These are phyloP conservation scores for Speleostelium caveatum DNA, from an alignment of 78 protist genomes.

Conservation along the genomic window DNA sequence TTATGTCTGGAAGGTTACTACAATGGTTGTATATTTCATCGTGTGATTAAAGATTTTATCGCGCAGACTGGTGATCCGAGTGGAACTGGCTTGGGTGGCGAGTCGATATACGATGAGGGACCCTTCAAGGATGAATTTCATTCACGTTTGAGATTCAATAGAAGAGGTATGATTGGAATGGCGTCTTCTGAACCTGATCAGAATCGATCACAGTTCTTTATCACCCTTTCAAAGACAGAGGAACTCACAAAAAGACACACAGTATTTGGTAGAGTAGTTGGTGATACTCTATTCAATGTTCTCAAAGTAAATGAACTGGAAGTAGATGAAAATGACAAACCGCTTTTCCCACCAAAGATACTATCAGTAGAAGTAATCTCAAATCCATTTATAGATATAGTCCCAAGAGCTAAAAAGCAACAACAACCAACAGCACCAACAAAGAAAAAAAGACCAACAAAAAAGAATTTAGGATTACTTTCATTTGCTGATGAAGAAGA, in stretches of 20 bases:
- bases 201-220: slow-evolving; percentile 95
- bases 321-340: slow-evolving; percentile 89
- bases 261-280: slow-evolving; percentile 91
- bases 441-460: slow-evolving; percentile 27
- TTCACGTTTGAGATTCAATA: slow-evolving; percentile 80
- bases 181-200: slow-evolving; percentile 64
- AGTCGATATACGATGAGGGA: slow-evolving; percentile 84
- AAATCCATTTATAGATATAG: slow-evolving; percentile 95
- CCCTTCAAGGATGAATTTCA: slow-evolving; percentile 94
- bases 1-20: slow-evolving; percentile 92
- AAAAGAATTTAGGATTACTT: slow-evolving; percentile 71
- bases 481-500: slow-evolving; percentile 88
- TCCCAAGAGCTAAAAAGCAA: slow-evolving; percentile 63
- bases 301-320: slow-evolving; percentile 82
- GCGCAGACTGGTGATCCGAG: slow-evolving; percentile 98
- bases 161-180: slow-evolving; percentile 87
- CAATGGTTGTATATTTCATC: slow-evolving; percentile 91
- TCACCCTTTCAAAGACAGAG: slow-evolving; percentile 90
- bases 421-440: not conserved
- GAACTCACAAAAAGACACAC: slow-evolving; percentile 93
- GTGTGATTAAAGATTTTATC: slow-evolving; percentile 90
- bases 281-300: slow-evolving; percentile 91
- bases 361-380: slow-evolving; percentile 77
- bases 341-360: slow-evolving; percentile 88
- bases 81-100: slow-evolving; percentile 94